Conservation (phyloP, 148 eudicot species). For the Rheum nobile region DNA sequence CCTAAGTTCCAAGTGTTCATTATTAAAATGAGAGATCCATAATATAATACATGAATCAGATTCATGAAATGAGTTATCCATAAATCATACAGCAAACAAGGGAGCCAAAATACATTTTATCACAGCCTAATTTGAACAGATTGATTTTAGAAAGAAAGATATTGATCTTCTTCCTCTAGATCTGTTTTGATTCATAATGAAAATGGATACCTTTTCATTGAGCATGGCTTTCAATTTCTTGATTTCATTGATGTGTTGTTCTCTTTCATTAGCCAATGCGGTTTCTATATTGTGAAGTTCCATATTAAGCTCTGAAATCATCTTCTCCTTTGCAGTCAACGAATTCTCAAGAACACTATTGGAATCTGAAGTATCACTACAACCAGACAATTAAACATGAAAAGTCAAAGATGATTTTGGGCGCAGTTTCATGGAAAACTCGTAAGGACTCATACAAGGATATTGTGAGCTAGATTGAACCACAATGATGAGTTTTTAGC, state of each 20-base stretch:
- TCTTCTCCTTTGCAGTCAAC: slow-evolving; percentile 83
- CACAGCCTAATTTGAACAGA: not conserved
- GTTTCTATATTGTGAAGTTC: slow-evolving; percentile 90
- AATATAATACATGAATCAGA: not conserved
- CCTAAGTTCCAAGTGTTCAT: not conserved
- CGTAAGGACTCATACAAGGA: not conserved
- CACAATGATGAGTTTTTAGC: not conserved
- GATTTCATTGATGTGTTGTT: slow-evolving; percentile 59
- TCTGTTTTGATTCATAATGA: not conserved
- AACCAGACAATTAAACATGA: slow-evolving; percentile 15
- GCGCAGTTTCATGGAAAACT: not conserved
- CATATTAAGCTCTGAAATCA: slow-evolving; percentile 82
- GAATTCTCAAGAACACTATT: slow-evolving; percentile 80
- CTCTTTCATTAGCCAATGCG: slow-evolving; percentile 72
- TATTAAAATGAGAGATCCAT: not conserved
- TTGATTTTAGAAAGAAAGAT: not conserved
- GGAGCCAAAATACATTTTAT: not conserved
- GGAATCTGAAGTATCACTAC: slow-evolving; percentile 74
- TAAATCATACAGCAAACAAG: not conserved
- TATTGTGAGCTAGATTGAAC: not conserved
- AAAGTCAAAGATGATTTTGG: slow-evolving; percentile 5
- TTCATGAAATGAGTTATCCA: not conserved
- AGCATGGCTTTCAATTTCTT: slow-evolving; percentile 73
- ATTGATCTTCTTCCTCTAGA: not conserved
- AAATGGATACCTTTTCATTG: slow-evolving; percentile 56